Evolutionary conservation across 2,329 filamentous ascomycete species (phyloP), one percentile per base, ranked within the genome.

Genomic region (Phoma sp.): DNA sequence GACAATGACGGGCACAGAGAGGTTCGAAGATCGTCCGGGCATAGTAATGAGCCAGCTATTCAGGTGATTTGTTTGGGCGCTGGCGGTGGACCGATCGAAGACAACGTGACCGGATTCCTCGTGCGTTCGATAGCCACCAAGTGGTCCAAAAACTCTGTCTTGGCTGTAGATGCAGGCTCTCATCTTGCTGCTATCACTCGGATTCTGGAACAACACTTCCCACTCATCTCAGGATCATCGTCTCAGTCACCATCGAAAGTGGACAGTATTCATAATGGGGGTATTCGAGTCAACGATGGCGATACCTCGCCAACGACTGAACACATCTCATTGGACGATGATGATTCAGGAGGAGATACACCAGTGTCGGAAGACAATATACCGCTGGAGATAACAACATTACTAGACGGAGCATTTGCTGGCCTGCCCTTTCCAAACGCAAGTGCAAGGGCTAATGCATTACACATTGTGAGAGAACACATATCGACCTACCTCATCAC

Each of bases 151-250:
- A 88, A 90, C 39, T 97, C 92, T 0, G 76, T 97, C 36, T 81
- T 98, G 25, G 92, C 94, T n/a, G 89, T 99, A 47, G 95, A 99
- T 79, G 93, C 92, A 9, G 95, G 95, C 43, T 91, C 93, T 29
- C 90, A 97, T 73, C 84, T 99, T 36, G 87, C 91, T 25, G 87
- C 91, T 51, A 96, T 99, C 52, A 86, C 86, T n/a, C 84, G 85
- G 43, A 90, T 96, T 43, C 81, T 99, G 24, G 83, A 92, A 59
- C 68, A 75, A 27, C 75, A 84, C 58, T 80, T 84, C 48, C 80
- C 81, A 40, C 74, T 74, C 6, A 72, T 80, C 13, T 71, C 74
- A 19, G 58, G 65, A 5, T 56, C 62, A 22, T 58, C 60, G 15
- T 33, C 56, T 17, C 57, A 47, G 27, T 29, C 50, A 9, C 27